These are phyloP conservation scores for Coemansia sp. DNA, from an alignment of 192 early-diverging fungal species.

Conservation along the genomic window DNA sequence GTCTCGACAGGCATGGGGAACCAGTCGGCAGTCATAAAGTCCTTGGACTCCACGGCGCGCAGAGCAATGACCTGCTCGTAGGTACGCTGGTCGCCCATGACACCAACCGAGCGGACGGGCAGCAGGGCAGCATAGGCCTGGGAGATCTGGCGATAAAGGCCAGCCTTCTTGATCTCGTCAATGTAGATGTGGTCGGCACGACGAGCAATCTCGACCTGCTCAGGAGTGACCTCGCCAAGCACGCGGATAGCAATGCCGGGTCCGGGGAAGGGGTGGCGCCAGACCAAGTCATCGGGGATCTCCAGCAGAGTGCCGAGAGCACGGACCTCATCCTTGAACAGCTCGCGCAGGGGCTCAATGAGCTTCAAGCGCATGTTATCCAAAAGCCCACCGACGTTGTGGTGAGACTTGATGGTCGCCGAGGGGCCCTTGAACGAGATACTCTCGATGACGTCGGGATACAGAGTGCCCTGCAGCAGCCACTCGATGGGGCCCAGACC, in stretches of 20 bases:
- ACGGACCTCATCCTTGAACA: slow-evolving; percentile 99
- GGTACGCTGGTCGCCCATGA: slow-evolving; percentile 99
- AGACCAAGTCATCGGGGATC: slow-evolving; percentile 93
- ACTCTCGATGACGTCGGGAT: slow-evolving; percentile 99
- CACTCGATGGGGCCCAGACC: slow-evolving; percentile 88
- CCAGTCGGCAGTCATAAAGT: slow-evolving; percentile 99
- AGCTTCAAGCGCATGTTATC: slow-evolving; percentile 98
- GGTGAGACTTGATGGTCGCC: slow-evolving; percentile 99
- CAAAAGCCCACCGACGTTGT: slow-evolving; percentile 97
- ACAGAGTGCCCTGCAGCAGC: slow-evolving; percentile 96
- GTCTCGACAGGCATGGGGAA: slow-evolving; percentile 87
- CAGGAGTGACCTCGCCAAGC: slow-evolving; percentile 91
- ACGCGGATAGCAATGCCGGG: slow-evolving; percentile 99
- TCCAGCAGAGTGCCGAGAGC: slow-evolving; percentile 89
- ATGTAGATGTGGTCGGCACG: slow-evolving; percentile 98
- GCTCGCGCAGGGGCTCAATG: slow-evolving; percentile 97
- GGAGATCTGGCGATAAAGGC: slow-evolving; percentile 95
- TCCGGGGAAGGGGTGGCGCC: slow-evolving; percentile 99
- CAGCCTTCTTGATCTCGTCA: slow-evolving; percentile 98
- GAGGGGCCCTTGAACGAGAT: slow-evolving; percentile 99
- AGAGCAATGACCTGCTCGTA: slow-evolving; percentile 99
- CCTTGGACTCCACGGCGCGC: slow-evolving; percentile 93
- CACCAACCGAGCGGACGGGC: slow-evolving; percentile 95
- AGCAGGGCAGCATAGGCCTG: slow-evolving; percentile 98
- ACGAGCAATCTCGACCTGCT: slow-evolving; percentile 94